Evolutionary conservation across 306 rosid species (phyloP).

Genomic region (Lathyrus tuberosus): DNA sequence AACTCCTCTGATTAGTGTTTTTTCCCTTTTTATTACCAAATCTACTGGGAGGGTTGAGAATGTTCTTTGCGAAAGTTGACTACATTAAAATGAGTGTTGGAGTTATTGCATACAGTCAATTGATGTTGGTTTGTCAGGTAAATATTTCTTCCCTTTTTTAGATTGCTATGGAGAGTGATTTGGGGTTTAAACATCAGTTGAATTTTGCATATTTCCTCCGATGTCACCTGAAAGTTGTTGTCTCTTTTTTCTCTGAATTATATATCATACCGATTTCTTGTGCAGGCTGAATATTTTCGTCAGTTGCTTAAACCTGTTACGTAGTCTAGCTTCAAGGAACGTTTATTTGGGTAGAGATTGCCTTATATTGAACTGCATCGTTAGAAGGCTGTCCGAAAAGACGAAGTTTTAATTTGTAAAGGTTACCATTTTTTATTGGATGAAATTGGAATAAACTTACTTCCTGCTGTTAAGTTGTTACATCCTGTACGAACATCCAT

Average conservation of each 20-base stretch:
- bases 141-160: conserved; percentile 17
- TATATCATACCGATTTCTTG: conserved; percentile 26
- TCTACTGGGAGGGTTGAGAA: conserved; percentile 62
- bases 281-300: conserved; percentile 96
- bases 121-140: conserved; percentile 98
- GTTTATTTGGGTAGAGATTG: conserved; percentile 55
- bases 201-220: not conserved
- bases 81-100: conserved; percentile 90
- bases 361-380: conserved; percentile 51
- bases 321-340: conserved; percentile 61
- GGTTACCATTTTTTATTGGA: conserved; percentile 47
- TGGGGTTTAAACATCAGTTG: not conserved
- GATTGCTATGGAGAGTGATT: not conserved
- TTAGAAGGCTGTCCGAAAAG: conserved; percentile 52
- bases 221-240: conserved; percentile 4
- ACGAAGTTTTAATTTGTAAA: conserved; percentile 52
- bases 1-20: conserved; percentile 33
- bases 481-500: conserved; percentile 48
- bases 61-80: conserved; percentile 80
- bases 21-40: conserved; percentile 38
- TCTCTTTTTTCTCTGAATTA: conserved; percentile 15
- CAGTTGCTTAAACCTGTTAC: conserved; percentile 98
- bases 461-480: conserved; percentile 46
- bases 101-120: conserved; percentile 72
- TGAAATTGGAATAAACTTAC: conserved; percentile 56